Evolutionary conservation across 78 protist genomes (phyloP), one percentile per base, ranked within the genome.

Genomic region (Chrysochromulina tobinii): DNA sequence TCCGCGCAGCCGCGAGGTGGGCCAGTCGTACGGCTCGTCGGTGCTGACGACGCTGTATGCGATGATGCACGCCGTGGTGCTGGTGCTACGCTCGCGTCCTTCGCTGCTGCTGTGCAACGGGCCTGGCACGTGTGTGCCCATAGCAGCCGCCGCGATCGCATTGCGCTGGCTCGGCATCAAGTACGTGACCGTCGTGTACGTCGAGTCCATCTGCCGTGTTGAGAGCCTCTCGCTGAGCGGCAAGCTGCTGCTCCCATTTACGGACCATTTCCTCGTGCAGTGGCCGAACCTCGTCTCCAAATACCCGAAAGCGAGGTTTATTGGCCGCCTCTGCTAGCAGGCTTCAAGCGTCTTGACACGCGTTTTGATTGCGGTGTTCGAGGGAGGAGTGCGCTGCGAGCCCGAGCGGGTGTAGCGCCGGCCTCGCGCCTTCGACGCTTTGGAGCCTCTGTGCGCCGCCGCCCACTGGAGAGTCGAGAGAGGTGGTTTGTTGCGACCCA

Each of bases 51-150:
- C 75, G 8, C 58, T 64, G 50, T 8, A 9, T 5, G 90, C 90
- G 25, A 50, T 88, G 9, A 0, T 64, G 11, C 15, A 1, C 21
- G 1, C 57, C 5, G 1, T 66, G 15, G 15, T 3, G 2, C 59
- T 72, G 25, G 6, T 88, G 3, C 25, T 27, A 2, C 50, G 67
- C 20, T 15, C 21, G 59, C 81, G 77, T 5, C 90, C 90, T 0
- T 21, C 9, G 25, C 54, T 81, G 88, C 48, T 90, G 4, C 51
- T 90, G 14, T 20, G 48, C 83, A 91, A 91, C 23, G 93, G 93
- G 11, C 93, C 93, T 2, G 93, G 93, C 6, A 91, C 93, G 38
- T 91, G 93, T 72, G 38, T 91, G 7, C 93, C 93, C 17, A 20
- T 91, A 17, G 25, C 15, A 4, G 1, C 66, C 12, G 83, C 81